A percentile compares a stretch with the other conserved stretches of the same genome.
These are phyloP conservation scores for Aspergillus puulaauensis DNA, from an alignment of 2,329 filamentous ascomycete species.

Conservation along the genomic window DNA sequence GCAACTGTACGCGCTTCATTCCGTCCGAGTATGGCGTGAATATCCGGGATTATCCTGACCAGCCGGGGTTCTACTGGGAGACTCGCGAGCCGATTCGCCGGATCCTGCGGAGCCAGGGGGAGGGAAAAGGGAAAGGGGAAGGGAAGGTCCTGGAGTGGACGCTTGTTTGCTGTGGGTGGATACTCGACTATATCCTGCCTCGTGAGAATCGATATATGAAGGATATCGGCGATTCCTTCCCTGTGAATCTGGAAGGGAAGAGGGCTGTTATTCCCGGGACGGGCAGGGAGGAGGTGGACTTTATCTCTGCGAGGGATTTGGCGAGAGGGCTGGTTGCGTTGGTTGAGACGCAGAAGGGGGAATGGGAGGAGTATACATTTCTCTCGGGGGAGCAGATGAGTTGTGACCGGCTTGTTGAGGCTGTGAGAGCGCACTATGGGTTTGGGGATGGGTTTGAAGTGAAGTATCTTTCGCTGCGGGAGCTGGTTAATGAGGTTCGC, in stretches of 20 bases:
- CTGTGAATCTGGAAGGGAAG: background rate
- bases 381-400: background rate
- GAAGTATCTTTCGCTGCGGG: background rate
- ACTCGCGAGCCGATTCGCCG: background rate
- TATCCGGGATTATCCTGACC: background rate
- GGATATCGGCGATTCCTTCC: background rate
- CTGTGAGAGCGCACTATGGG: background rate
- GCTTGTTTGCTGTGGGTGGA: background rate
- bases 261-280: background rate
- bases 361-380: background rate
- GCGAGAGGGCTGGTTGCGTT: background rate
- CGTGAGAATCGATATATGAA: background rate
- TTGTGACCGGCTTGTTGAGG: background rate
- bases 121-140: too few species aligned
- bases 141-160: background rate
- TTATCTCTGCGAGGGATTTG: background rate
- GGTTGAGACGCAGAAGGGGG: background rate
- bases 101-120: background rate
- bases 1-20: background rate
- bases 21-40: background rate
- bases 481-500: background rate
- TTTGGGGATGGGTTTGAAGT: background rate
- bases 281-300: background rate
- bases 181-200: background rate
- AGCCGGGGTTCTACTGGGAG: background rate